phyloP scores from a whole-genome alignment of 768 basidiomycete species.

The Terana coerulea region DNA sequence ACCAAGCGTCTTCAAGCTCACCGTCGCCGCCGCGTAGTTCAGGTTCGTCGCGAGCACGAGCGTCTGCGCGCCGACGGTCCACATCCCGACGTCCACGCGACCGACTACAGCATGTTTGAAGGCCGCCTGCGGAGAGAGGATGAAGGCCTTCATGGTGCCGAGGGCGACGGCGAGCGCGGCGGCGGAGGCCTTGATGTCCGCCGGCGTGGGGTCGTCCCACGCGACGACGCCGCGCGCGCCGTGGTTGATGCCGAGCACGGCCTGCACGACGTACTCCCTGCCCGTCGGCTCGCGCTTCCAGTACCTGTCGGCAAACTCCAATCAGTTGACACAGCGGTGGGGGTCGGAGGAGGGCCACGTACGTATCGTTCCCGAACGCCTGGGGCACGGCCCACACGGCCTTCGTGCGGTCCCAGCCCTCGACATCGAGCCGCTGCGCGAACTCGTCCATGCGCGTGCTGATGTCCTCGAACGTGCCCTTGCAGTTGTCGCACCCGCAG shows the following conservation, averaged over 20 bases:
- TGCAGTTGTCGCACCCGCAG: slow-evolving; percentile 73
- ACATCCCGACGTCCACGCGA: slow-evolving; percentile 31
- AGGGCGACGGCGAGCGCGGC: slow-evolving; percentile 31
- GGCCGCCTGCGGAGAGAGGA: slow-evolving; percentile 24
- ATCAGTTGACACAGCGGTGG: neutral
- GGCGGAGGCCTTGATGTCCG: slow-evolving; percentile 35
- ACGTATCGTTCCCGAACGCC: slow-evolving; percentile 57
- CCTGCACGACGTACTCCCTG: slow-evolving; percentile 63
- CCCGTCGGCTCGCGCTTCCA: slow-evolving; percentile 68
- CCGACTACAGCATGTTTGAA: slow-evolving; percentile 20
- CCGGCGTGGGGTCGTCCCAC: slow-evolving; percentile 40
- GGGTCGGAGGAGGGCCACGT: slow-evolving; percentile 12
- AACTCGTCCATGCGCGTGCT: slow-evolving; percentile 65
- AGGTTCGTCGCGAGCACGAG: slow-evolving; percentile 34
- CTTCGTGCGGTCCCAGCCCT: slow-evolving; percentile 67
- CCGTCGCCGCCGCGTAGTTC: slow-evolving; percentile 21
- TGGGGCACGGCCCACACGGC: slow-evolving; percentile 81
- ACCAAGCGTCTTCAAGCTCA: slow-evolving; percentile 17
- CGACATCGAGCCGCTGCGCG: slow-evolving; percentile 49
- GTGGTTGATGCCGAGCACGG: slow-evolving; percentile 65
- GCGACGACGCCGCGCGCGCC: slow-evolving; percentile 47
- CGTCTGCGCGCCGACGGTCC: slow-evolving; percentile 28
- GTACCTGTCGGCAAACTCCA: slow-evolving; percentile 32
- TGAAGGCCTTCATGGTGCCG: slow-evolving; percentile 25
- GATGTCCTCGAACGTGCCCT: slow-evolving; percentile 66